Conservation (phyloP, 2,329 filamentous ascomycete species). For the Metarhizium robertsii region DNA sequence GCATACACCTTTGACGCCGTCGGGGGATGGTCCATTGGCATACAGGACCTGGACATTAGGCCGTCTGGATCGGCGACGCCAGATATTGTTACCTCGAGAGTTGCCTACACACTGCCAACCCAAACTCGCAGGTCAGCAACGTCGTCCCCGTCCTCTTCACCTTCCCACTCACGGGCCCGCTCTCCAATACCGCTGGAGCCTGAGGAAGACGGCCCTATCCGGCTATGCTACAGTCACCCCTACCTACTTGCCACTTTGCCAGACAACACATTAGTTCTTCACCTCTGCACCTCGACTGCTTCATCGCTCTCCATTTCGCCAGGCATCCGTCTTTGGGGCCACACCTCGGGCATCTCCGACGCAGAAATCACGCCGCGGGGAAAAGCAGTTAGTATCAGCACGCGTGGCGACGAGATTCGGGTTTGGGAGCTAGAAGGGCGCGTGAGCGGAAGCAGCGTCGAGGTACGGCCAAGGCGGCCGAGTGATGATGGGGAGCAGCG, state of each 20-base stretch:
- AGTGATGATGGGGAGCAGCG: conserved; percentile 10
- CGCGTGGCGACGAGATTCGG: conserved; percentile 66
- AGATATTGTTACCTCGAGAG: conserved; percentile 25
- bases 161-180: conserved; percentile 6
- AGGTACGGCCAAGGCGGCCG: conserved; percentile 34
- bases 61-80: conserved; percentile 16
- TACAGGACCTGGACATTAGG: conserved; percentile 75
- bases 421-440: conserved; percentile 85
- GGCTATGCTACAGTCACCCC: conserved; percentile 66
- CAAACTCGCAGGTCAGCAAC: conserved; percentile 13
- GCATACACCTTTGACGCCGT: conserved; percentile 75
- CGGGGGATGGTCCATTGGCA: conserved; percentile 77
- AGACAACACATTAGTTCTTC: conserved; percentile 79
- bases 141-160: conserved; percentile 8
- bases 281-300: conserved; percentile 67
- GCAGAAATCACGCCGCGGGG: conserved; percentile 77
- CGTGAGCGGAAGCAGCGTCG: conserved; percentile 42
- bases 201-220: conserved; percentile 41
- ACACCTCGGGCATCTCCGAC: conserved; percentile 80
- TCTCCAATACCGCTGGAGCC: conserved; percentile 5
- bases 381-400: conserved; percentile 83
- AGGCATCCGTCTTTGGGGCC: conserved; percentile 76
- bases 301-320: conserved; percentile 58
- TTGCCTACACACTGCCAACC: conserved; percentile 27
- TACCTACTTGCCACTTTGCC: conserved; percentile 77